Evolutionary conservation across 2,329 filamentous ascomycete species (phyloP).

Genomic region (Pyrenochaeta sp.): DNA sequence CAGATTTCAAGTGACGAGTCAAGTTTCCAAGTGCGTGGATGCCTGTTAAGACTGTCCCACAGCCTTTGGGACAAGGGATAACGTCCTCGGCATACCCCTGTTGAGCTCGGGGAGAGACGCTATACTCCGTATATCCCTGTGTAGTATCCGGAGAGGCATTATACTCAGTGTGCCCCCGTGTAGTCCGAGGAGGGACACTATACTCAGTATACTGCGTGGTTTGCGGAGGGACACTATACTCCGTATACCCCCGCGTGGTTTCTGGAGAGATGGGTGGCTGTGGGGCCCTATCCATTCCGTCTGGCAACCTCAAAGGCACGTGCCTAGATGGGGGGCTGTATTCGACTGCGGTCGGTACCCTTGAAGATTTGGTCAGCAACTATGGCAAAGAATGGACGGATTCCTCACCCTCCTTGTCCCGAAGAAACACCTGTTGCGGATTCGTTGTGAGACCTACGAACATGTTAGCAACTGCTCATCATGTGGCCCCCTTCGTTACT

Average conservation of each 20-base stretch:
- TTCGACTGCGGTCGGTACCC: no score
- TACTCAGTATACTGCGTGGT: not conserved
- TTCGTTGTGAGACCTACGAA: no score
- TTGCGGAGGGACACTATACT: not conserved
- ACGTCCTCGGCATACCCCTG: slow-evolving; percentile 4
- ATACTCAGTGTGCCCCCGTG: not conserved
- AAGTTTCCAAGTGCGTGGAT: slow-evolving; percentile 39
- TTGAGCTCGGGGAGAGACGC: not conserved
- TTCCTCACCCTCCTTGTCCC: no score
- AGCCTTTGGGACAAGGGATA: slow-evolving; percentile 30
- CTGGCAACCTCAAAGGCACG: no score
- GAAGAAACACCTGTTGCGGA: no score
- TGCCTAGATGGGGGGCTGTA: no score
- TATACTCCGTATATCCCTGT: not conserved
- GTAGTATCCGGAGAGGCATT: not conserved
- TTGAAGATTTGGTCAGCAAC: no score
- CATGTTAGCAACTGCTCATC: no score
- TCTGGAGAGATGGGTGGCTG: not conserved
- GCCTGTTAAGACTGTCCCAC: slow-evolving; percentile 31
- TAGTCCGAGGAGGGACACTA: not conserved
- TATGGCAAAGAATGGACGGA: no score
- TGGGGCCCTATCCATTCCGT: no score
- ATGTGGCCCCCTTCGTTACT: no score
- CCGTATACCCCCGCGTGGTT: not conserved
- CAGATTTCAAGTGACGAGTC: slow-evolving; percentile 36